Conservation (phyloP, 345 rosid genomes). For the Bretschneidera sinensis region DNA sequence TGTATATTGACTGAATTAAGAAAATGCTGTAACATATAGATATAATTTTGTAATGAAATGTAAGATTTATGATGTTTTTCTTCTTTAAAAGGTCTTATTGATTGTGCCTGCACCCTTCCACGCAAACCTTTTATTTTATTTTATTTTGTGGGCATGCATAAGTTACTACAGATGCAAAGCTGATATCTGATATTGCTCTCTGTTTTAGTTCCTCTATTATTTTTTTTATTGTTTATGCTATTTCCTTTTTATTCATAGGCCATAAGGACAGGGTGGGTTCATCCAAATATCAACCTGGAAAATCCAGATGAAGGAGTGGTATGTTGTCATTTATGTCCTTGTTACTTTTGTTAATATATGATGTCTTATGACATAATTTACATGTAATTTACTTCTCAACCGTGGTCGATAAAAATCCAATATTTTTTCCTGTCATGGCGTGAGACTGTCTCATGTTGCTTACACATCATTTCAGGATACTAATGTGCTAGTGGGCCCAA, state of each 20-base stretch:
- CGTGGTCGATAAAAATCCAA: background rate
- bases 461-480: constrained; percentile 47
- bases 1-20: too few relatives aligned
- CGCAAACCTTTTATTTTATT: too few relatives aligned
- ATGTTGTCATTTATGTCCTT: constrained; percentile 10
- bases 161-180: too few relatives aligned
- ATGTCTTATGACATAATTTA: background rate
- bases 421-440: background rate
- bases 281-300: constrained; percentile 91
- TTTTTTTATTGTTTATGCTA: constrained; percentile 5
- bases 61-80: background rate
- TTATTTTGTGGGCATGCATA: too few relatives aligned
- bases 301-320: constrained; percentile 81
- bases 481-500: constrained; percentile 64
- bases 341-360: background rate
- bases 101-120: too few relatives aligned
- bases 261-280: constrained; percentile 91
- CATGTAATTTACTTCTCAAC: background rate
- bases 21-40: too few relatives aligned
- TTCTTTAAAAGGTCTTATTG: too few relatives aligned
- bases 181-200: too few relatives aligned
- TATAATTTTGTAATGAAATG: too few relatives aligned
- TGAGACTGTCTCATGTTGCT: background rate
- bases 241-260: constrained; percentile 47
- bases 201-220: background rate